Conservation (phyloP, 2,329 filamentous ascomycete species). For the Fusarium penzigii region DNA sequence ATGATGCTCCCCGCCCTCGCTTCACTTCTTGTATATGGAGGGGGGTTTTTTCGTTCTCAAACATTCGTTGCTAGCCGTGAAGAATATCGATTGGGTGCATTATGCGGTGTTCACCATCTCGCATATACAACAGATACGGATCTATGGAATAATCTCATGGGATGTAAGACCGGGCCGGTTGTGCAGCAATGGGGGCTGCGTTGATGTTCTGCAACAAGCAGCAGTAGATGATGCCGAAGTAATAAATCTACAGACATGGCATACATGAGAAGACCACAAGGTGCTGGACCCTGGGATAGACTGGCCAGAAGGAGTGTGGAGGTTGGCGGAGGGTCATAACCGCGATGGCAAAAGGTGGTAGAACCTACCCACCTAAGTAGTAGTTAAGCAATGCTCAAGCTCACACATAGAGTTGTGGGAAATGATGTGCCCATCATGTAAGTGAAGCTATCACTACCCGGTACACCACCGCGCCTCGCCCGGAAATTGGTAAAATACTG, state of each 20-base stretch:
- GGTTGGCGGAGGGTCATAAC: no score
- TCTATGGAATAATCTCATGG: slow-evolving; percentile 17
- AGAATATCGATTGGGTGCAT: no score
- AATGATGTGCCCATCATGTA: slow-evolving; percentile 8
- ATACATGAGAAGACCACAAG: neutral
- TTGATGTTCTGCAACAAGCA: slow-evolving; percentile 5
- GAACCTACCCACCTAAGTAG: no score
- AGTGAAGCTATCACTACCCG: neutral
- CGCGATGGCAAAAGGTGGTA: no score
- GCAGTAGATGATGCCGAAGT: slow-evolving; percentile 11
- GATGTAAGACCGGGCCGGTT: slow-evolving; percentile 22
- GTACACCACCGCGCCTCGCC: slow-evolving; percentile 26
- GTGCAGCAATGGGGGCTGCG: slow-evolving; percentile 14
- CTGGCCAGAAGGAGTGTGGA: no score
- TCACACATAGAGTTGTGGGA: neutral
- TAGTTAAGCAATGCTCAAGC: no score
- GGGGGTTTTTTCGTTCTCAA: neutral
- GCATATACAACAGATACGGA: slow-evolving; percentile 23
- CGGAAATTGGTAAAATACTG: slow-evolving; percentile 26
- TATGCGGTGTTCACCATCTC: slow-evolving; percentile 13
- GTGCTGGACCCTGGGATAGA: neutral
- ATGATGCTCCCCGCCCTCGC: no score
- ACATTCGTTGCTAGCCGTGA: no score
- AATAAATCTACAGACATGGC: neutral
- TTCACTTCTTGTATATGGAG: no score